Percentiles rank a stretch among this genome's conserved stretches.
phyloP scores from a whole-genome alignment of 1,284 basidiomycete genomes.

The Sanguinoderma infundibulare region DNA sequence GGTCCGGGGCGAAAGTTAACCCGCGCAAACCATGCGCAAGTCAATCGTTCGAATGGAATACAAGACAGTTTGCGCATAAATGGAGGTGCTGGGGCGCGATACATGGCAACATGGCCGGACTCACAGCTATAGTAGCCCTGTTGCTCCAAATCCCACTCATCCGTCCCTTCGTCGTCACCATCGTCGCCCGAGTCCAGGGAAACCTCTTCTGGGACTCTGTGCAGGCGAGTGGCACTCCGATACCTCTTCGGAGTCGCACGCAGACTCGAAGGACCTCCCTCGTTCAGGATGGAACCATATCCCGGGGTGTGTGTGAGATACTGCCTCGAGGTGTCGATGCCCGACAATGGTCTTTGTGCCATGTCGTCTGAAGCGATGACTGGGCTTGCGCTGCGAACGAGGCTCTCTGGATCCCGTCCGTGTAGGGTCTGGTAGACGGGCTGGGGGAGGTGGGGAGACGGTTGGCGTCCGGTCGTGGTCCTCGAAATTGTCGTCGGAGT shows the following conservation, averaged over 20 bases:
- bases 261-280: conserved; percentile 21
- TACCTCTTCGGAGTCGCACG: conserved; percentile 44
- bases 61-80: no score
- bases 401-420: neutral
- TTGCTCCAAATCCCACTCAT: conserved; percentile 60
- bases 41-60: no score
- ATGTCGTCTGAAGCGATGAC: conserved; percentile 17
- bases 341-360: conserved; percentile 26
- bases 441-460: neutral
- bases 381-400: neutral
- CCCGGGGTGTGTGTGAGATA: conserved; percentile 12
- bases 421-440: neutral
- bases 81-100: no score
- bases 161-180: conserved; percentile 32
- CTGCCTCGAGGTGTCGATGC: conserved; percentile 12
- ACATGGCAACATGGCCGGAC: conserved; percentile 16
- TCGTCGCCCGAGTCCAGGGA: conserved; percentile 36
- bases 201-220: conserved; percentile 53
- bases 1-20: no score
- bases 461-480: conserved; percentile 3
- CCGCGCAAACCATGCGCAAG: no score
- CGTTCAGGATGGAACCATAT: conserved; percentile 25
- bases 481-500: conserved; percentile 6
- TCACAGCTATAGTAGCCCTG: conserved; percentile 65
- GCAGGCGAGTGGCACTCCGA: conserved; percentile 38